Conservation (phyloP, 371 early-diverging fungal species). For the Zychaea mexicana region DNA sequence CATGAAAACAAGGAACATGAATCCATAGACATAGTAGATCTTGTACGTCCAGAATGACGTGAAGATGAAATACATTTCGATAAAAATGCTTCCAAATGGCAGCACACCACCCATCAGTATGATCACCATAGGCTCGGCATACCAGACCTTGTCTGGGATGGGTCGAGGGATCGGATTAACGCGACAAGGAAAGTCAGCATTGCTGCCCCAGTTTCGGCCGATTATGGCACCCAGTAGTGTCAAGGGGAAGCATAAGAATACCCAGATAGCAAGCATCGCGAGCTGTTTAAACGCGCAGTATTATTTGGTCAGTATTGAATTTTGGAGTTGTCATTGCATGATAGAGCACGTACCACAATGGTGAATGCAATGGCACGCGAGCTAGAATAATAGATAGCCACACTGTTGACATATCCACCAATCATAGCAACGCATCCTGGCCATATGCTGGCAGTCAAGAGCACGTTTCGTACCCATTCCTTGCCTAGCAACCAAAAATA, state of each 20-base stretch:
- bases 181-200: conserved; percentile 76
- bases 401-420: conserved; percentile 68
- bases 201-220: conserved; percentile 71
- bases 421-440: conserved; percentile 65
- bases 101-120: conserved; percentile 73
- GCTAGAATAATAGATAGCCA: conserved; percentile 76
- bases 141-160: conserved; percentile 80
- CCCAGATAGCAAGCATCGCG: conserved; percentile 73
- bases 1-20: conserved; percentile 74
- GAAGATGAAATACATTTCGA: conserved; percentile 88
- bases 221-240: conserved; percentile 79
- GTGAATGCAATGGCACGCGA: conserved; percentile 82
- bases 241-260: conserved; percentile 77
- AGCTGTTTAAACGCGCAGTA: conserved; percentile 34
- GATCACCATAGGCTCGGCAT: conserved; percentile 65
- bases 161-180: conserved; percentile 83
- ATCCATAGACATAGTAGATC: conserved; percentile 86
- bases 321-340: too few relatives aligned
- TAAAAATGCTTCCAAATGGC: conserved; percentile 86
- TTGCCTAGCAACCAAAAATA: conserved; percentile 47
- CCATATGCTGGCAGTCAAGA: conserved; percentile 74
- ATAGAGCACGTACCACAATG: conserved; percentile 56
- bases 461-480: conserved; percentile 72
- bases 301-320: background rate
- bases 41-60: conserved; percentile 86